Evolutionary conservation across 345 rosid genomes (phyloP), one percentile per base, ranked within the genome.

Genomic region (Dipteronia dyeriana): DNA sequence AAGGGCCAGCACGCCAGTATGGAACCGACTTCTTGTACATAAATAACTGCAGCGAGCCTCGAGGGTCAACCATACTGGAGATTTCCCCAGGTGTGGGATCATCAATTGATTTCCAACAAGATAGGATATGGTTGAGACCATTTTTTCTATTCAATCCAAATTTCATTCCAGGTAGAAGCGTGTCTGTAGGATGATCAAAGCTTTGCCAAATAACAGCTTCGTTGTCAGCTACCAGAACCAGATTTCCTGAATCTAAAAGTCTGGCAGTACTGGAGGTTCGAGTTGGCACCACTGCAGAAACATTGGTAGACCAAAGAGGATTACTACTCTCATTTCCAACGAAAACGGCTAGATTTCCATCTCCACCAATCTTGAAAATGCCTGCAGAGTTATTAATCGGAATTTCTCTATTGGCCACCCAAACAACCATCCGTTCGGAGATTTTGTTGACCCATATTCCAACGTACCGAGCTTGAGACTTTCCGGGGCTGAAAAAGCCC

Each of bases 181-280:
- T 77, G 25, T 84, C 59, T 0, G 86, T 75, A 0, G 85, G 88
- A 31, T 74, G 23, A 77, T 83, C 85, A 64, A 86, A 86, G 65
- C 85, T 86, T 62, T 86, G 85, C 82, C 86, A 86, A 9, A 75
- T 1, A 22, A 74, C n/a, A 3, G 16, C 29, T 14, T 70, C n/a
- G 12, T n/a, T 17, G 9, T 41, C 11, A 41, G 60, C 68, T 2
- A 31, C 34, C 29, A 82, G 53, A 6, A 82, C 49, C 2, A 82
- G 61, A 72, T 82, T 85, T 29, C 87, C 85, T 17, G 82, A 43
- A 61, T 82, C 87, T 49, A 70, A 69, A 3, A 85, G 80, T 76
- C 25, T 83, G 31, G 75, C 45, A 5, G 7, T 34, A 39, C 43
- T 43, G 20, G 25, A 38, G 43, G 0, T 22, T 12, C 29, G 5